Conservation (phyloP, 805 yeast species). For the Grigorovia jiainica region DNA sequence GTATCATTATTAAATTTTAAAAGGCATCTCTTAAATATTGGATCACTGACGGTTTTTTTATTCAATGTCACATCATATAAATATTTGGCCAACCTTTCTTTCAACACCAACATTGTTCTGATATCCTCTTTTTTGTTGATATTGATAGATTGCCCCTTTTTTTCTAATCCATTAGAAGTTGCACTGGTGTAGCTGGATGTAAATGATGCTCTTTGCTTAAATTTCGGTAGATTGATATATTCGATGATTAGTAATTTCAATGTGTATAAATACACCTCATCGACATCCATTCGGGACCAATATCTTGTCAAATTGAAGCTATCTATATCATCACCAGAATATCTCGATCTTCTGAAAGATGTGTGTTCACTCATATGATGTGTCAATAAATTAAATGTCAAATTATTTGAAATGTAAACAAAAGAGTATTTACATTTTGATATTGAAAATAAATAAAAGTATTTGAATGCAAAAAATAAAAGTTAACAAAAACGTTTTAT, state of each 20-base stretch:
- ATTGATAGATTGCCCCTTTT: neutral
- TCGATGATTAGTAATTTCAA: constrained; percentile 49
- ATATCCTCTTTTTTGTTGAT: neutral
- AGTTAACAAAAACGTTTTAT: too few relatives aligned
- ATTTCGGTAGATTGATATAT: constrained; percentile 56
- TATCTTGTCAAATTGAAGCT: neutral
- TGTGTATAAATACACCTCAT: constrained; percentile 40
- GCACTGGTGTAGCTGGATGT: neutral
- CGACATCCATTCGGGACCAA: constrained; percentile 3
- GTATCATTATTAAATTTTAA: constrained; percentile 55
- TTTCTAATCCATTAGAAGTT: neutral
- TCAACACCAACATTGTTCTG: neutral
- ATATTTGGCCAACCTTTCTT: constrained; percentile 29
- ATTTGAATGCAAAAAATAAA: too few relatives aligned
- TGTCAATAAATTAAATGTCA: neutral
- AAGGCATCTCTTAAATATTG: constrained; percentile 46
- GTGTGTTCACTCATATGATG: neutral
- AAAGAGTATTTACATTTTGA: too few relatives aligned
- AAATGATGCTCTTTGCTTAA: constrained; percentile 23
- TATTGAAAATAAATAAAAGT: too few relatives aligned
- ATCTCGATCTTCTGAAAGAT: neutral
- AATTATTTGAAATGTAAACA: constrained; percentile 3
- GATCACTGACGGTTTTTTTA: constrained; percentile 27
- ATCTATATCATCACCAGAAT: neutral
- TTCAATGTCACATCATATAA: constrained; percentile 41